Conservation (phyloP, 2,329 filamentous ascomycete genomes). For the Lasiodiplodia citricola region DNA sequence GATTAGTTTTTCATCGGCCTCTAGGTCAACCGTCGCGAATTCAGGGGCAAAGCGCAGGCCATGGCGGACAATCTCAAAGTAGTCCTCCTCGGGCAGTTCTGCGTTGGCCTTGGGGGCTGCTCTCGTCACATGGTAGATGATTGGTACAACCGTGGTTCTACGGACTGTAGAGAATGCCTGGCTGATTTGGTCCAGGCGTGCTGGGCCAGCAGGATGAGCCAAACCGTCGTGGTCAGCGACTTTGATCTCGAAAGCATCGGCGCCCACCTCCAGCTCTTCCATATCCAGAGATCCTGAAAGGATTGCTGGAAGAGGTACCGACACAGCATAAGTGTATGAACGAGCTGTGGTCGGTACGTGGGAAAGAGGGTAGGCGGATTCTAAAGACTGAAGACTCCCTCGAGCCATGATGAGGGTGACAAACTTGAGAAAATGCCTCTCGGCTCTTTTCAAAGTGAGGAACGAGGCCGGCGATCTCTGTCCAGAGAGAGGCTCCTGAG, state of each 20-base stretch:
- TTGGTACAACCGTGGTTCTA: constrained; percentile 62
- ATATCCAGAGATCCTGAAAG: constrained; percentile 62
- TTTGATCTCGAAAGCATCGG: constrained; percentile 68
- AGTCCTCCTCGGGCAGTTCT: constrained; percentile 41
- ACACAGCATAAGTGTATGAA: constrained; percentile 70
- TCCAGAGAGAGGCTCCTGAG: not conserved
- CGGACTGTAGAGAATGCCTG: constrained; percentile 65
- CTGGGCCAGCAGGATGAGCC: constrained; percentile 16
- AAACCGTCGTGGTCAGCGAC: constrained; percentile 51
- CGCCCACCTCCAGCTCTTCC: constrained; percentile 68
- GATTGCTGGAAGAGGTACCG: constrained; percentile 64
- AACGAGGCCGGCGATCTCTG: constrained; percentile 59
- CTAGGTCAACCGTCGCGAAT: constrained; percentile 63
- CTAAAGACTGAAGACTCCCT: constrained; percentile 62
- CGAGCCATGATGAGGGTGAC: constrained; percentile 64
- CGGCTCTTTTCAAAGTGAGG: constrained; percentile 69
- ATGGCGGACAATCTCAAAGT: constrained; percentile 64
- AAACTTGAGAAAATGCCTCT: constrained; percentile 73
- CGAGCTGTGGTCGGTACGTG: constrained; percentile 65
- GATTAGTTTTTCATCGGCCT: constrained; percentile 42
- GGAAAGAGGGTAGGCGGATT: constrained; percentile 70
- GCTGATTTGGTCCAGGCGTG: constrained; percentile 55
- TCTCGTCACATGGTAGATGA: constrained; percentile 48
- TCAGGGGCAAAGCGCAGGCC: constrained; percentile 67
- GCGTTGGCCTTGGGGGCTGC: constrained; percentile 29